phyloP scores from a whole-genome alignment of 768 basidiomycete species.

The Artomyces pyxidatus region DNA sequence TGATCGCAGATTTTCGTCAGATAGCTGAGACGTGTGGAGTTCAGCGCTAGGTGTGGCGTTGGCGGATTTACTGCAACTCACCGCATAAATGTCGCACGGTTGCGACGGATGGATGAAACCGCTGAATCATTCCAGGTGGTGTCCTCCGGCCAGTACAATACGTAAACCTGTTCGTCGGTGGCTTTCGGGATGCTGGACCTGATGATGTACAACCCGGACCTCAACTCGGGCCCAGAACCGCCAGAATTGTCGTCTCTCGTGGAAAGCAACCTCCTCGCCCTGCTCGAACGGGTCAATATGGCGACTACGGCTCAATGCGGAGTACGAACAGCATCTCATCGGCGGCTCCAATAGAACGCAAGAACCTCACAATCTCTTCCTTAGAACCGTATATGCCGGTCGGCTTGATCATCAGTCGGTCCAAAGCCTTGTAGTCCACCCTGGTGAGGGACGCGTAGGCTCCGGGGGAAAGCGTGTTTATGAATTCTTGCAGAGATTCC shows the following conservation, averaged over 20 bases:
- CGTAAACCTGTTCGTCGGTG: constrained; percentile 28
- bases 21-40: too few relatives aligned
- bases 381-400: constrained; percentile 53
- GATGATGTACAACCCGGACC: constrained; percentile 45
- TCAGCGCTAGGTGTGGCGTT: too few relatives aligned
- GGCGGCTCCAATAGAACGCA: constrained; percentile 29
- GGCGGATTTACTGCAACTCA: too few relatives aligned
- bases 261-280: constrained; percentile 16
- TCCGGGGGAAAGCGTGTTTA: constrained; percentile 40
- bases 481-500: constrained; percentile 37
- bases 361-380: constrained; percentile 38
- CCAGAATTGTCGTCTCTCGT: constrained; percentile 14
- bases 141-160: constrained; percentile 57
- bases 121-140: constrained; percentile 50
- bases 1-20: constrained; percentile 55
- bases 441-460: constrained; percentile 47
- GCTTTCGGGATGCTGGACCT: constrained; percentile 12
- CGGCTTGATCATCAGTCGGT: constrained; percentile 37
- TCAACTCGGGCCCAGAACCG: constrained; percentile 23
- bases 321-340: constrained; percentile 32
- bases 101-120: constrained; percentile 34
- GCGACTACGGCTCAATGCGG: background rate
- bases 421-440: constrained; percentile 48
- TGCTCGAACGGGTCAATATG: too few relatives aligned
- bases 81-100: constrained; percentile 59